These are phyloP conservation scores for Ceratorhiza oryzae-sativae DNA, from an alignment of 1,284 basidiomycete species.

Conservation along the genomic window DNA sequence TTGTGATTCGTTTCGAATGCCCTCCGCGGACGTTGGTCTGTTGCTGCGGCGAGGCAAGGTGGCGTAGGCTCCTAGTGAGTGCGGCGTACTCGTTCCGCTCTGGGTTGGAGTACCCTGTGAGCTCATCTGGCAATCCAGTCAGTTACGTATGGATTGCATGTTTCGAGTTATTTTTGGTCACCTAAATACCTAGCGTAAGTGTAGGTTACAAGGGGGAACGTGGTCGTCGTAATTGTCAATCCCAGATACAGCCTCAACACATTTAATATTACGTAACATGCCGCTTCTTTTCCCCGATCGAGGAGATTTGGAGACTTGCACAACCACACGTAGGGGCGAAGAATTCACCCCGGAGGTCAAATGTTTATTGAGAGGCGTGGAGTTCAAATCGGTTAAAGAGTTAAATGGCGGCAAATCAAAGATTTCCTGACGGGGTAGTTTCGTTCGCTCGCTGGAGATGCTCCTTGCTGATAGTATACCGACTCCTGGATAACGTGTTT, in stretches of 20 bases:
- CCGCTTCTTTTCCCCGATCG: background rate
- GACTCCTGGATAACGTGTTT: too few relatives aligned
- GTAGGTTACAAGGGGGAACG: background rate
- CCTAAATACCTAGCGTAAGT: background rate
- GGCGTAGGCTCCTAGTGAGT: conserved; percentile 8
- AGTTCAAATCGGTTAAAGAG: too few relatives aligned
- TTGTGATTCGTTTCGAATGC: background rate
- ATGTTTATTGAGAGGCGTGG: too few relatives aligned
- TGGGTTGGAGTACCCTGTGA: conserved; percentile 17
- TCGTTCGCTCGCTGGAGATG: too few relatives aligned
- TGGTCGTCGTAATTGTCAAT: conserved; percentile 1
- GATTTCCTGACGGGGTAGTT: too few relatives aligned
- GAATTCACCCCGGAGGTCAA: too few relatives aligned
- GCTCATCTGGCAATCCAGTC: background rate
- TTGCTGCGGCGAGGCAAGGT: conserved; percentile 20
- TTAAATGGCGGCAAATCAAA: too few relatives aligned
- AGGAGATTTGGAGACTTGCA: background rate
- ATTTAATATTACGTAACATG: background rate
- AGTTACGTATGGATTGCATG: too few relatives aligned
- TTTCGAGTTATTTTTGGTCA: background rate
- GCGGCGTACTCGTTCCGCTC: conserved; percentile 26
- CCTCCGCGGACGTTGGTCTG: conserved; percentile 3
- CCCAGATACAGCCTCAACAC: background rate
- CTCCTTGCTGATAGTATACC: too few relatives aligned
- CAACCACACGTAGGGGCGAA: too few relatives aligned